Percentiles rank a stretch among this genome's conserved stretches.
These are phyloP conservation scores for Pseudopyricularia cyperi DNA, from an alignment of 2,329 filamentous ascomycete genomes.

Conservation along the genomic window DNA sequence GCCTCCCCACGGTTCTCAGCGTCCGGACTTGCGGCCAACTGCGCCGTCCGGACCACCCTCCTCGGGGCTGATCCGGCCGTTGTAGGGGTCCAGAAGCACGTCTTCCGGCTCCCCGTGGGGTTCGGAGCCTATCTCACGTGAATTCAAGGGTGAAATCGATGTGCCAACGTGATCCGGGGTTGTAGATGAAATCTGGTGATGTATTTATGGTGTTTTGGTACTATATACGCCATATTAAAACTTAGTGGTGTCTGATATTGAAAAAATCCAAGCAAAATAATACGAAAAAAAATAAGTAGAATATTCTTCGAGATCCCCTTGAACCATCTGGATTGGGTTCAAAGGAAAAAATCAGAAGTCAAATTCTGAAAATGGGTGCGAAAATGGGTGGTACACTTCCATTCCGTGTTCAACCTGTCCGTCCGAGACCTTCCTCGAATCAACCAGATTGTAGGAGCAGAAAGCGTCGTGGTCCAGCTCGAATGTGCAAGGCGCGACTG, in stretches of 20 bases:
- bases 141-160: neutral
- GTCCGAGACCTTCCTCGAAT: too few species aligned
- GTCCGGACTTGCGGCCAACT: neutral
- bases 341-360: too few species aligned
- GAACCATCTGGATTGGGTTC: too few species aligned
- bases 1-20: neutral
- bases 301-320: too few species aligned
- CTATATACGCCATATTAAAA: neutral
- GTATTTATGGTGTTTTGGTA: neutral
- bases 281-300: neutral
- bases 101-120: neutral
- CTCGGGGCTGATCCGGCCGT: neutral
- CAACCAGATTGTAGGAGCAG: too few species aligned
- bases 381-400: too few species aligned
- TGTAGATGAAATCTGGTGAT: neutral
- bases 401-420: too few species aligned
- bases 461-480: too few species aligned
- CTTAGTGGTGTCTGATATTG: neutral
- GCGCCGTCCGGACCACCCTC: neutral
- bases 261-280: neutral
- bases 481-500: too few species aligned
- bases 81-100: neutral
- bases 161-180: neutral
- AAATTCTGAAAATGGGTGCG: too few species aligned
- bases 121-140: neutral